Conservation (phyloP, 306 rosid genomes). For the Quillaja saponaria region DNA sequence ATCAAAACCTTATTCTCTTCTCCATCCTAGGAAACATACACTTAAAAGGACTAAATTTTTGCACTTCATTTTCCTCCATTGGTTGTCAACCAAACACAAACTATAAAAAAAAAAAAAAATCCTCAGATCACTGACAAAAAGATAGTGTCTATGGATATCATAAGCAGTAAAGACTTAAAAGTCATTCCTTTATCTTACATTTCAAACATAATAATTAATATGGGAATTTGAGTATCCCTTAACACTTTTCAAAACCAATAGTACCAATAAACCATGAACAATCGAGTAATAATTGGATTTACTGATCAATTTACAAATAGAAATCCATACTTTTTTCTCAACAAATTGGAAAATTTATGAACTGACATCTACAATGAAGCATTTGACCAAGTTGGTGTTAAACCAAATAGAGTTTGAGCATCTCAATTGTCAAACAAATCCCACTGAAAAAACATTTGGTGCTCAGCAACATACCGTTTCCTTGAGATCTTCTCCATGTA, state of each 20-base stretch:
- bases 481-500: conserved; percentile 92
- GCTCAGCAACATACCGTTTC: conserved; percentile 70
- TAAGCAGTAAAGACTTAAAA: background rate
- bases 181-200: too few relatives aligned
- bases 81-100: background rate
- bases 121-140: conserved; percentile 1
- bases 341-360: conserved; percentile 7
- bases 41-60: too few relatives aligned
- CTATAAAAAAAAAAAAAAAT: background rate
- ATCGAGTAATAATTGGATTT: background rate
- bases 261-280: conserved; percentile 12
- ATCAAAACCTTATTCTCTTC: too few relatives aligned
- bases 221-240: conserved; percentile 7
- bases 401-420: conserved; percentile 17
- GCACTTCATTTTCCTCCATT: conserved; percentile 15
- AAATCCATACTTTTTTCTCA: conserved; percentile 25
- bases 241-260: conserved; percentile 14
- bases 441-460: conserved; percentile 16
- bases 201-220: background rate
- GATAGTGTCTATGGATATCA: background rate
- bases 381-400: conserved; percentile 15
- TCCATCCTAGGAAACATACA: conserved; percentile 10
- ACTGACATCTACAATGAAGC: conserved; percentile 17
- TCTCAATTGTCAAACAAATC: conserved; percentile 17
- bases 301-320: background rate